phyloP scores from a whole-genome alignment of 495 filamentous ascomycete genomes.

The Tuber aestivum region DNA sequence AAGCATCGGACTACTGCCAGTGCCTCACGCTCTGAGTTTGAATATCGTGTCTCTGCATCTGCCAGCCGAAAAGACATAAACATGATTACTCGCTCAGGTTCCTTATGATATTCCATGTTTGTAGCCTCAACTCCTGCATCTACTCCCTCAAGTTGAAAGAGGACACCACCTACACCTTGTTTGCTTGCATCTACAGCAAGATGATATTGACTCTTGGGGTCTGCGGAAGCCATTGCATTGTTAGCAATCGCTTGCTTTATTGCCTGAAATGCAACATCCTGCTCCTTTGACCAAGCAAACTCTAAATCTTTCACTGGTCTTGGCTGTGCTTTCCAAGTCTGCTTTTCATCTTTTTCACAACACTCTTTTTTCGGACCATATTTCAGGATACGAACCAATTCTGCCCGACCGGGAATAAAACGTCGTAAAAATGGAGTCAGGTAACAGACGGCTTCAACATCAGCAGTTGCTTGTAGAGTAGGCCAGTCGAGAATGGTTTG shows the following conservation, averaged over 20 bases:
- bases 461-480: accelerated
- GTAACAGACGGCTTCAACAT: background rate
- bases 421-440: background rate
- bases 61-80: conserved; percentile 6
- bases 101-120: background rate
- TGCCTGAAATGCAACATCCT: background rate
- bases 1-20: background rate
- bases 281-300: background rate
- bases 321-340: too few species aligned
- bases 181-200: background rate
- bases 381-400: background rate
- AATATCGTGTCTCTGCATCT: background rate
- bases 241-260: background rate
- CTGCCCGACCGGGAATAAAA: background rate
- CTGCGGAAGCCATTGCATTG: background rate
- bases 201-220: background rate
- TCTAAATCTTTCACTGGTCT: too few species aligned
- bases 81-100: background rate
- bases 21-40: background rate
- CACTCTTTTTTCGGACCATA: background rate
- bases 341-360: too few species aligned
- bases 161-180: background rate
- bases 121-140: background rate
- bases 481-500: background rate
- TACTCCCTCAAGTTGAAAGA: background rate